phyloP scores from a whole-genome alignment of 169 alveolate genomes.

The Eimeria acervulina region DNA sequence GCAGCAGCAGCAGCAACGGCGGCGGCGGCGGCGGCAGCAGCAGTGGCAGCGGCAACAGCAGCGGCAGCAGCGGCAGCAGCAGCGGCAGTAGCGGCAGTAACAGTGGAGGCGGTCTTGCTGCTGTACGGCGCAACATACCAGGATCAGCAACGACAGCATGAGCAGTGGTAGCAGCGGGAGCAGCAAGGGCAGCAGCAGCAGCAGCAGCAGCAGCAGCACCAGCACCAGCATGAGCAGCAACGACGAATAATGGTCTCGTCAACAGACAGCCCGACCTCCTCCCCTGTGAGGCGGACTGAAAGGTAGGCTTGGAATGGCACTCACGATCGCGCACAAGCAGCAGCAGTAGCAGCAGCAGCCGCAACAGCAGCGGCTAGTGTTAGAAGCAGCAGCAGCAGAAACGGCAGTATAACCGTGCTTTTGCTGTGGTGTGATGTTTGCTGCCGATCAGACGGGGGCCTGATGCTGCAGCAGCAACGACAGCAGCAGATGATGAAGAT shows the following conservation, averaged over 20 bases:
- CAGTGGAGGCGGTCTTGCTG: not conserved
- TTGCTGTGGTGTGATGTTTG: not conserved
- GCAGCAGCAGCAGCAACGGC: too few relatives aligned
- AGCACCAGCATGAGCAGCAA: constrained; percentile 30
- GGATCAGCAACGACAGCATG: constrained; percentile 33
- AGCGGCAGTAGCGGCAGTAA: not conserved
- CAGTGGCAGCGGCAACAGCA: too few relatives aligned
- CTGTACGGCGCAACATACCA: not conserved
- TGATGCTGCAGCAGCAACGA: constrained; percentile 37
- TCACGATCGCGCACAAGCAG: not conserved
- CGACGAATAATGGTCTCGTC: constrained; percentile 23
- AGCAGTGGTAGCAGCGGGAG: not conserved
- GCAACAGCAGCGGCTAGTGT: too few relatives aligned
- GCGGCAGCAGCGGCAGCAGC: too few relatives aligned
- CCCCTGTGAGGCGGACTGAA: not conserved
- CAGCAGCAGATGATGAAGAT: not conserved
- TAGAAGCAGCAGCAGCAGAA: not conserved
- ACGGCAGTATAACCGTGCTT: not conserved
- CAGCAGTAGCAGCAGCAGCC: not conserved
- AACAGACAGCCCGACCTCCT: not conserved
- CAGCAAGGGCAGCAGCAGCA: constrained; percentile 25
- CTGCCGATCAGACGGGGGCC: not conserved
- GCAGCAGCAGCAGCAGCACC: constrained; percentile 54
- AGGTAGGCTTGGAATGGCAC: not conserved
- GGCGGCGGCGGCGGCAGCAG: too few relatives aligned